Evolutionary conservation across 2,329 filamentous ascomycete genomes (phyloP), one percentile per base, ranked within the genome.

Genomic region (Ascocoryne sarcoides): DNA sequence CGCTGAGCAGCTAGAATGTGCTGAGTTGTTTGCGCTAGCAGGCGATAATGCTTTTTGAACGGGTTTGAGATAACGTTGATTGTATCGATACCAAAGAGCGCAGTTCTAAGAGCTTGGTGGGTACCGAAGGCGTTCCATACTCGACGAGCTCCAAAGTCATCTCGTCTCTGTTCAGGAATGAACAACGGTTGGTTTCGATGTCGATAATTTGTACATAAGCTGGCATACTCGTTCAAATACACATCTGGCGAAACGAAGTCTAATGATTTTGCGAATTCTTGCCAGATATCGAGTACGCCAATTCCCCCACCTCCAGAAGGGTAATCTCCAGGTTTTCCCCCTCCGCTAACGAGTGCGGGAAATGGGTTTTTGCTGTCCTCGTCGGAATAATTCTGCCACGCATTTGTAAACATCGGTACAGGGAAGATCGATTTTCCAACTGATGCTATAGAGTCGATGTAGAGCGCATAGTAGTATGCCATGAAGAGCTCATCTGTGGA

Each of bases 201-300:
- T 16, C 62, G 48, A 44, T 69, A 70, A 36, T 66, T 63, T 12
- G 43, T 49, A 44, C 67, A 70, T 10, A 40, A 56, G 14, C 49
- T 45, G 38, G 69, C 69, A 19, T 69, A 26, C 12, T 26, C 23
- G 41, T 67, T 64, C 8, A 69, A 54, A 44, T 71, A 71, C 28
- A 71, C 44, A 40, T 71, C 69, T 3, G 68, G 67, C 2, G 62
- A 53, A 23, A 71, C 62, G 37, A 70, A 65, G 46, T 69, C 66
- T 1, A 72, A 57, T 3, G 55, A 51, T 0, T 63, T 65, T 2
- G 67, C 64, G 45, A 64, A 64, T 8, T 44, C 41, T 36, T 60
- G 55, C 65, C 66, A 71, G 29, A 71, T 55, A 45, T 69, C 67
- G 32, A 69, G 55, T 4, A 26, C 62, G 36, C 65, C 61, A 35